These are phyloP conservation scores for Aphanomyces astaci DNA, from an alignment of 352 stramenopile genomes.

Conservation along the genomic window DNA sequence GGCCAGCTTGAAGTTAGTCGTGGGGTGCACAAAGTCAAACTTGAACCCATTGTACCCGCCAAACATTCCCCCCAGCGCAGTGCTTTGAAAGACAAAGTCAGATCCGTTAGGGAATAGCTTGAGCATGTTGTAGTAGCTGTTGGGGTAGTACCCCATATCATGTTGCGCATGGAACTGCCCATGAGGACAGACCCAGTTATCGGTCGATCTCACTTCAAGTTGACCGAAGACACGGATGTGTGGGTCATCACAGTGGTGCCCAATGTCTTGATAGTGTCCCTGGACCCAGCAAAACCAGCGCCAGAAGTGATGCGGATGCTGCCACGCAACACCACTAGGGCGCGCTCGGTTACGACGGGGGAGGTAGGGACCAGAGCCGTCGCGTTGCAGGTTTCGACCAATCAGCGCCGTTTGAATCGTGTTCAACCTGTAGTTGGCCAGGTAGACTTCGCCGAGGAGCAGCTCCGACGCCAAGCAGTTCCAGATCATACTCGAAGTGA, in stretches of 20 bases:
- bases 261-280: not conserved
- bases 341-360: not conserved
- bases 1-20: constrained; percentile 29
- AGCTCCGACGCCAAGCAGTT: not conserved
- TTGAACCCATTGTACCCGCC: constrained; percentile 36
- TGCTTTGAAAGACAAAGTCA: not conserved
- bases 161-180: not conserved
- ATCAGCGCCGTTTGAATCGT: constrained; percentile 1
- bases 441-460: not conserved
- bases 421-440: not conserved
- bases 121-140: not conserved
- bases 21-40: constrained; percentile 30
- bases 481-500: not conserved
- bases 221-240: not conserved
- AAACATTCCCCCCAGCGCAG: constrained; percentile 25
- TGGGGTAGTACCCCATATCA: not conserved
- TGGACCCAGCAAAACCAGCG: not conserved
- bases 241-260: not conserved
- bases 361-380: not conserved
- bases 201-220: not conserved
- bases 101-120: not conserved
- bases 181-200: not conserved
- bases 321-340: not conserved
- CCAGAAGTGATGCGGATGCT: not conserved
- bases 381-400: not conserved